phyloP scores from a whole-genome alignment of 495 filamentous ascomycete species.

The Tuber melanosporum region DNA sequence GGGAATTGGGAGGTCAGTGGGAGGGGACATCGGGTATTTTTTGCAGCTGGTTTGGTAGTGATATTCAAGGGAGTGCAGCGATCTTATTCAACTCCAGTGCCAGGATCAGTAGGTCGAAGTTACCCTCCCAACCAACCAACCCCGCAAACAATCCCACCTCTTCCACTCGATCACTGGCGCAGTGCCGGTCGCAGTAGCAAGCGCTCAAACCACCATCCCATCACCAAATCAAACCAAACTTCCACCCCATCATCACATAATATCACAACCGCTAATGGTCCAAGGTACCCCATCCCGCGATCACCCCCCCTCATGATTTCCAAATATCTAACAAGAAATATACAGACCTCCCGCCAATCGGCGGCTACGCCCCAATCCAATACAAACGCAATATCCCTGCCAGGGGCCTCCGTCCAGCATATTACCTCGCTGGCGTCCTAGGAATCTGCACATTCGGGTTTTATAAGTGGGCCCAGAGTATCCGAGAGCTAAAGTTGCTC shows the following conservation, averaged over 20 bases:
- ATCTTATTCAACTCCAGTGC: neutral
- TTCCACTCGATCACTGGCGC: neutral
- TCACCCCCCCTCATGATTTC: neutral
- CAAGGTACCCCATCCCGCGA: slow-evolving; percentile 25
- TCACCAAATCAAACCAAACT: slow-evolving; percentile 9
- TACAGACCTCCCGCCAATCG: slow-evolving; percentile 80
- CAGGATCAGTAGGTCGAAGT: slow-evolving; percentile 8
- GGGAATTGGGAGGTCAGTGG: neutral
- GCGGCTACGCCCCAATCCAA: slow-evolving; percentile 91
- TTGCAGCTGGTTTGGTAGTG: neutral
- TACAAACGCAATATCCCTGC: slow-evolving; percentile 97
- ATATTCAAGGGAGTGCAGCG: neutral
- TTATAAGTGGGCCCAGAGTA: slow-evolving; percentile 69
- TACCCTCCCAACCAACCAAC: slow-evolving; percentile 8
- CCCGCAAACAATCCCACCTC: slow-evolving; percentile 13
- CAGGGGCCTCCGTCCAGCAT: slow-evolving; percentile 76
- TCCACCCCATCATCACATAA: neutral
- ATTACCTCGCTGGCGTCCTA: slow-evolving; percentile 67
- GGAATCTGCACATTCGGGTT: slow-evolving; percentile 79
- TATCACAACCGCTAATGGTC: slow-evolving; percentile 24
- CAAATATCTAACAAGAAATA: neutral
- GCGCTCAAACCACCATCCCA: slow-evolving; percentile 1
- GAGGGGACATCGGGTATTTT: neutral
- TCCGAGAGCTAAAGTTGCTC: slow-evolving; percentile 79
- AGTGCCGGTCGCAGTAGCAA: neutral